These are phyloP conservation scores for Nannochloris sp. DNA, from an alignment of 139 green algal genomes.

Conservation along the genomic window DNA sequence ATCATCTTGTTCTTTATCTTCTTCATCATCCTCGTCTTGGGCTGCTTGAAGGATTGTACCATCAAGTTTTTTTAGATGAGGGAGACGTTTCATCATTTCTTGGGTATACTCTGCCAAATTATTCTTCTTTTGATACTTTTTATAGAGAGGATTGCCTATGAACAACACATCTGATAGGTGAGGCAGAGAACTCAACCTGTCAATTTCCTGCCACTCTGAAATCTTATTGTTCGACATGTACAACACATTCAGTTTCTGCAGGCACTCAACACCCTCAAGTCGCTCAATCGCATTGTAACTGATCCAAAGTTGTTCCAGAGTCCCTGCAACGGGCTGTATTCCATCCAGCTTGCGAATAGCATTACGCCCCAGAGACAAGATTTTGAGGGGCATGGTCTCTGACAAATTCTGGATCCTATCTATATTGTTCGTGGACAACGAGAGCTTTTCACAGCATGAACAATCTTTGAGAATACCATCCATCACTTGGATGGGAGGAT, in stretches of 20 bases:
- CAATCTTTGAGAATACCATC: slow-evolving; percentile 67
- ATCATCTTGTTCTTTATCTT: neutral
- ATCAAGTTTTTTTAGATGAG: slow-evolving; percentile 85
- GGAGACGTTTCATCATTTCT: slow-evolving; percentile 43
- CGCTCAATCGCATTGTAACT: slow-evolving; percentile 87
- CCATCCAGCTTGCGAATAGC: slow-evolving; percentile 93
- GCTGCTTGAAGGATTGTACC: slow-evolving; percentile 76
- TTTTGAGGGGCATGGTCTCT: slow-evolving; percentile 66
- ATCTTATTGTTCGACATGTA: slow-evolving; percentile 87
- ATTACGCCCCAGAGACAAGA: slow-evolving; percentile 83
- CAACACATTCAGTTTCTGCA: slow-evolving; percentile 67
- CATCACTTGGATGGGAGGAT: slow-evolving; percentile 80
- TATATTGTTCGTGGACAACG: slow-evolving; percentile 92
- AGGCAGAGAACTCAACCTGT: slow-evolving; percentile 51
- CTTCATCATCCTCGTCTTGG: slow-evolving; percentile 53
- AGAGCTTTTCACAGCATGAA: slow-evolving; percentile 73
- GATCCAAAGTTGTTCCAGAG: slow-evolving; percentile 88
- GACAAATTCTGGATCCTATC: slow-evolving; percentile 80
- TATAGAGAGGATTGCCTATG: slow-evolving; percentile 78
- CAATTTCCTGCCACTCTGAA: slow-evolving; percentile 63
- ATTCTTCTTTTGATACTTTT: slow-evolving; percentile 56
- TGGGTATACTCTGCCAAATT: slow-evolving; percentile 60
- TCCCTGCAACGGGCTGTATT: slow-evolving; percentile 75
- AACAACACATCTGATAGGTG: slow-evolving; percentile 81
- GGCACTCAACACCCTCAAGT: slow-evolving; percentile 72